Conservation (phyloP, 345 rosid genomes). For the Syzygium aqueum region DNA sequence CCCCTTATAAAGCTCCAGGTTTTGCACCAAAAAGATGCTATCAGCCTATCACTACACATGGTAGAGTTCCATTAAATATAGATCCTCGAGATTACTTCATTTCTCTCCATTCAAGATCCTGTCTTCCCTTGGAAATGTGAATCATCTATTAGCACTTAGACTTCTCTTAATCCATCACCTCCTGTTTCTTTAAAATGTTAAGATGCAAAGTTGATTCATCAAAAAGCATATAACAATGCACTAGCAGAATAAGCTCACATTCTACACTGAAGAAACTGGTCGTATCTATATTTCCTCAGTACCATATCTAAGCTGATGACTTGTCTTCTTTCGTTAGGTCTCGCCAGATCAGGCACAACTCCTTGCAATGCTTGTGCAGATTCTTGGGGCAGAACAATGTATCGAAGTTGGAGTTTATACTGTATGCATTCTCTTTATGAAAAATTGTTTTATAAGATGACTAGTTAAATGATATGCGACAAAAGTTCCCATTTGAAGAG, state of each 20-base stretch:
- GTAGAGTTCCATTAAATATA: background rate
- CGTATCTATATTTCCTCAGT: background rate
- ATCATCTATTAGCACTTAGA: background rate
- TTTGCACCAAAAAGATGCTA: background rate
- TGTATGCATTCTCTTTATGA: conserved; percentile 19
- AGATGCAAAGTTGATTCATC: background rate
- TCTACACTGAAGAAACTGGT: background rate
- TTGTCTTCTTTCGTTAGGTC: conserved; percentile 24
- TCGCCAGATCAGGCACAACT: conserved; percentile 96
- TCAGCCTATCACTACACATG: background rate
- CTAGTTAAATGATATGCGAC: background rate
- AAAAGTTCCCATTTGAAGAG: background rate
- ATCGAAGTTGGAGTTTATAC: conserved; percentile 92
- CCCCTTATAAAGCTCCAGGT: background rate
- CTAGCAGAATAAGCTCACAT: background rate
- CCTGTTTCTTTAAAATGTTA: background rate
- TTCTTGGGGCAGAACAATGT: conserved; percentile 71
- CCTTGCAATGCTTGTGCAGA: conserved; percentile 83
- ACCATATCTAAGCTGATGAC: background rate
- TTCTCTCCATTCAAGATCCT: background rate
- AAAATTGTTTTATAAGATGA: background rate
- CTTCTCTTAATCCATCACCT: background rate
- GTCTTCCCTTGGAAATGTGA: background rate
- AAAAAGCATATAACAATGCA: background rate
- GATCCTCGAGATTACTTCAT: background rate